phyloP scores from a whole-genome alignment of 2,329 filamentous ascomycete species.

The Byssothecium circinans region DNA sequence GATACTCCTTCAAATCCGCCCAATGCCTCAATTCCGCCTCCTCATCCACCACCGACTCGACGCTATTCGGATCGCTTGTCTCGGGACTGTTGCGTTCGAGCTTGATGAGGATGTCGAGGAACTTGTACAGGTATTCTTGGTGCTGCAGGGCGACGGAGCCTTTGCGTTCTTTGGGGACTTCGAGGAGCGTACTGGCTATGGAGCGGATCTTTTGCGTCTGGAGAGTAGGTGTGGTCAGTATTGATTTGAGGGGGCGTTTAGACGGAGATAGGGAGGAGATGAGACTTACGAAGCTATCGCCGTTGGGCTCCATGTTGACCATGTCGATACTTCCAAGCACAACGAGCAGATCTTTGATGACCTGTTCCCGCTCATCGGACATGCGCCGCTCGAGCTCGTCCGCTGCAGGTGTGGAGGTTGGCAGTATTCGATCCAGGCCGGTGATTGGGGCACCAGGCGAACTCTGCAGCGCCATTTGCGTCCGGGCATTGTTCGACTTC shows the following conservation, averaged over 20 bases:
- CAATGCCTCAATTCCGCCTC: conserved; percentile 76
- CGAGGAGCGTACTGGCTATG: conserved; percentile 77
- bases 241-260: conserved; percentile 4
- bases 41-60: conserved; percentile 56
- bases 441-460: conserved; percentile 24
- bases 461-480: conserved; percentile 47
- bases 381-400: conserved; percentile 64
- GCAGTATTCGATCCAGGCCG: conserved; percentile 35
- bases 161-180: conserved; percentile 58
- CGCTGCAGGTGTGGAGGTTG: conserved; percentile 19
- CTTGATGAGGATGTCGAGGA: conserved; percentile 73
- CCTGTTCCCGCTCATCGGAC: conserved; percentile 74
- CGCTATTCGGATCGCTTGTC: conserved; percentile 32
- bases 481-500: conserved; percentile 54
- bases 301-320: conserved; percentile 78
- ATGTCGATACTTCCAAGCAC: conserved; percentile 78
- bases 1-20: conserved; percentile 78
- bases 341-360: conserved; percentile 75
- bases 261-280: conserved; percentile 1
- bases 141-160: conserved; percentile 59
- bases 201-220: conserved; percentile 82
- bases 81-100: conserved; percentile 66
- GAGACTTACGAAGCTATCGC: conserved; percentile 62
- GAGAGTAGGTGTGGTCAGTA: neutral
- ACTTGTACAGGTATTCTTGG: conserved; percentile 70